Percentiles rank a stretch among this genome's conserved stretches.
These are phyloP conservation scores for Nidula niveotomentosa DNA, from an alignment of 1,284 basidiomycete genomes.

Conservation along the genomic window DNA sequence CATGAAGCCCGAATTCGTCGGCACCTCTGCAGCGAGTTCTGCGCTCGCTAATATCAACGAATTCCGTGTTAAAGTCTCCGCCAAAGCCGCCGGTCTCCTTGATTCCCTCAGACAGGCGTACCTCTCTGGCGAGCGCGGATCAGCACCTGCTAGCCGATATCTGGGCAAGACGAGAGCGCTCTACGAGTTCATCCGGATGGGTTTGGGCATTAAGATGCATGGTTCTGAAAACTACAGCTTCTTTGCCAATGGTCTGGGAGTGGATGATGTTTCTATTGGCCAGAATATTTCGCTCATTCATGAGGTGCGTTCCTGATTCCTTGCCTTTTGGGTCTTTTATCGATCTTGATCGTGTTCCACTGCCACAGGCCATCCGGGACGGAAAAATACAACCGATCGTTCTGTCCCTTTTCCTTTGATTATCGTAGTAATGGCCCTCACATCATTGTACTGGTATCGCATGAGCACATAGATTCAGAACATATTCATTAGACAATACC, in stretches of 20 bases:
- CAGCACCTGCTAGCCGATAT: constrained; percentile 58
- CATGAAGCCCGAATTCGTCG: constrained; percentile 23
- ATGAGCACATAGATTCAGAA: no score
- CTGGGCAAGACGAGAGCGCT: constrained; percentile 64
- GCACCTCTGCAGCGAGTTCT: constrained; percentile 18
- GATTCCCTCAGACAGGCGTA: constrained; percentile 50
- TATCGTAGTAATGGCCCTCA: no score
- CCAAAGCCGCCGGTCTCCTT: constrained; percentile 43
- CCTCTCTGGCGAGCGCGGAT: constrained; percentile 51
- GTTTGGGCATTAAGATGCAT: constrained; percentile 72
- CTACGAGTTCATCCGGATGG: constrained; percentile 71
- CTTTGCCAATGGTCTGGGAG: constrained; percentile 56
- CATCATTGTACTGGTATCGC: no score
- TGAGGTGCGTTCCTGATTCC: constrained; percentile 39
- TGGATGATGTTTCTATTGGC: constrained; percentile 62
- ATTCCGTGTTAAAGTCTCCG: constrained; percentile 52
- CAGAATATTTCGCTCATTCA: constrained; percentile 71
- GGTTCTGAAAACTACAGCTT: constrained; percentile 63
- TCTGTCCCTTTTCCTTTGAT: constrained; percentile 46
- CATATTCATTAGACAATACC: no score
- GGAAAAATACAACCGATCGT: constrained; percentile 65
- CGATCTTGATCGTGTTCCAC: no score
- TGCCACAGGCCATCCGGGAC: constrained; percentile 60
- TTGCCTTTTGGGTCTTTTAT: not conserved
- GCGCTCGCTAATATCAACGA: constrained; percentile 37